phyloP scores from a whole-genome alignment of 2,329 filamentous ascomycete species.

The Clarireedia sp. region DNA sequence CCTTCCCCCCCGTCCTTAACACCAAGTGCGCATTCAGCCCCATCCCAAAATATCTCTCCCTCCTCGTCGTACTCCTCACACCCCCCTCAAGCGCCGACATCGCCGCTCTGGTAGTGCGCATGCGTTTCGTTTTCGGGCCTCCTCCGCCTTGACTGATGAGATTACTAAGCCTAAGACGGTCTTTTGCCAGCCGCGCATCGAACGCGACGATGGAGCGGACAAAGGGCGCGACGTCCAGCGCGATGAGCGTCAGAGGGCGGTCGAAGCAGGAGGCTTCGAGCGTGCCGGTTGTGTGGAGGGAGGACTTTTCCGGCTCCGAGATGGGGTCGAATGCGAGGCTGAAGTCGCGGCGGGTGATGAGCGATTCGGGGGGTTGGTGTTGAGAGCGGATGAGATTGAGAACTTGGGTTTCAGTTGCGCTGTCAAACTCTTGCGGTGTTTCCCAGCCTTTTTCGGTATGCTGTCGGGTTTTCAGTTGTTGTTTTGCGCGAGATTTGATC shows the following conservation, averaged over 20 bases:
- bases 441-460: conserved; percentile 18
- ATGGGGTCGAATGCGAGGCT: conserved; percentile 54
- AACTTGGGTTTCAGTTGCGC: conserved; percentile 19
- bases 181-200: conserved; percentile 62
- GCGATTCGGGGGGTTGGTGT: conserved; percentile 4
- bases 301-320: conserved; percentile 41
- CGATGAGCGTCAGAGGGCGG: conserved; percentile 56
- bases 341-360: conserved; percentile 44
- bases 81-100: conserved; percentile 72
- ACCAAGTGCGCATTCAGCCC: conserved; percentile 53
- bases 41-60: conserved; percentile 64
- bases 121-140: conserved; percentile 41
- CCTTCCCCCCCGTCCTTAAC: conserved; percentile 50
- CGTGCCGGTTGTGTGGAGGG: conserved; percentile 32
- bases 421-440: conserved; percentile 17
- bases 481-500: conserved; percentile 23
- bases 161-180: conserved; percentile 54
- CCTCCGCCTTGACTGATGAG: conserved; percentile 51
- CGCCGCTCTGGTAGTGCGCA: conserved; percentile 65
- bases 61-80: conserved; percentile 54
- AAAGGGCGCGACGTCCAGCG: conserved; percentile 77
- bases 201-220: conserved; percentile 77
- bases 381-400: conserved; percentile 19
- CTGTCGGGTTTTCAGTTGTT: conserved; percentile 24
- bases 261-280: conserved; percentile 71